Evolutionary conservation across 2,329 filamentous ascomycete species (phyloP), one percentile per base, ranked within the genome.

Genomic region (Nannizziopsis arthrosporioides): DNA sequence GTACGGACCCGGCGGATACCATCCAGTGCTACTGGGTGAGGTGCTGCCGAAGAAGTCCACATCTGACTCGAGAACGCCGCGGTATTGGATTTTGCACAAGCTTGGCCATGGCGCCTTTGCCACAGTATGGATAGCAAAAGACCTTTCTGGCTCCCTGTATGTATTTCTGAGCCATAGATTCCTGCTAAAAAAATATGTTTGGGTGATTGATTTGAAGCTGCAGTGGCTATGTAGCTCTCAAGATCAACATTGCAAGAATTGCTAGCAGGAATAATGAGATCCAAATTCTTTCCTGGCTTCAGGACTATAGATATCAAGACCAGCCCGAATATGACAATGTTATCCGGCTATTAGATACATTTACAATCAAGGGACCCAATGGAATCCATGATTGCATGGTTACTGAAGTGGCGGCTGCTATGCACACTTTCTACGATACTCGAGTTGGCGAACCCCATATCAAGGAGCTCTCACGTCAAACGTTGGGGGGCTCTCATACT

Each of bases 401-500:
- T 11, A 47, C 44, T 32, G 44, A 47, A 15, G 42, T 36, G 5
- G 31, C 37, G 17, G 42, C 31, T 8, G 2, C 15, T 34, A 36
- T 44, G 42, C 35, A 22, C 2, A 2, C 14, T 5, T 44, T 44
- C 10, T 2, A 6, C 1, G 2, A 44, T 36, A 40, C 12, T 8
- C 7, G 35, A 31, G 14, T 5, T 32, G 31, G 38, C 36, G 18
- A n/a, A 12, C 5, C 44, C 32, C n/a, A 18, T 15, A 15, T n/a
- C 11, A 32, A 32, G 30, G 36, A 47, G 35, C 6, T 47, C 12
- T 40, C 44, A 40, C 19, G 18, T 10, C 35, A 47, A 12, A 8
- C 12, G 4, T 14, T 44, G 11, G 27, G 43, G 53, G 51, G 27
- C 30, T 54, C 17, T 51, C 51, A 35, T 53, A 51, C 31, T 43